These are phyloP conservation scores for Leccinum fibrillosum DNA, from an alignment of 768 basidiomycete species.

Conservation along the genomic window DNA sequence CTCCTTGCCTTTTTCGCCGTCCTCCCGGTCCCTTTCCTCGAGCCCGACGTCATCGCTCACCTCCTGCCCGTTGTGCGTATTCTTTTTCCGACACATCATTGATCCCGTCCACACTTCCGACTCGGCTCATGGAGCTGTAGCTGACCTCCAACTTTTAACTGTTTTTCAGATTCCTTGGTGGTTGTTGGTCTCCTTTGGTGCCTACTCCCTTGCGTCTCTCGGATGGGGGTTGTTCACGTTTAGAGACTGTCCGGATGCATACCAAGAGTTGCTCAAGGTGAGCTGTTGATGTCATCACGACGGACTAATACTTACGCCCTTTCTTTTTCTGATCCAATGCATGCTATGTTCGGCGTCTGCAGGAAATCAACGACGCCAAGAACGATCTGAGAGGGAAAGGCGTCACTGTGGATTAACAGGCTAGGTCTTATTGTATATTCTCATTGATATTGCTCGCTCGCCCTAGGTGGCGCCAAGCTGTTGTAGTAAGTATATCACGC, in stretches of 20 bases:
- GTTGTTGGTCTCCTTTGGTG: constrained; percentile 75
- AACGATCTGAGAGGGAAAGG: constrained; percentile 57
- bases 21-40: constrained; percentile 17
- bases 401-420: constrained; percentile 53
- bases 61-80: constrained; percentile 17
- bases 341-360: not conserved
- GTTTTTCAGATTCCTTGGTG: constrained; percentile 70
- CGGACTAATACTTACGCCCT: not conserved
- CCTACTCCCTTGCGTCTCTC: constrained; percentile 74
- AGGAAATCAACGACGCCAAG: constrained; percentile 63
- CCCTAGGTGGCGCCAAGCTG: not conserved
- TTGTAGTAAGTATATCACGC: not conserved
- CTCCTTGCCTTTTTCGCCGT: constrained; percentile 36
- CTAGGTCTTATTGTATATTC: not conserved
- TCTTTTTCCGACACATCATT: not conserved
- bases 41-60: not conserved
- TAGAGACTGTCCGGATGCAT: constrained; percentile 77
- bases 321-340: not conserved
- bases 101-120: not conserved
- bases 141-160: not conserved
- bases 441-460: not conserved
- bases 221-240: constrained; percentile 74
- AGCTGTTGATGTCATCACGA: not conserved
- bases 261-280: constrained; percentile 62
- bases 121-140: not conserved